A percentile compares a stretch with the other conserved stretches of the same genome.
phyloP scores from a whole-genome alignment of 2,329 filamentous ascomycete genomes.

The Colletotrichum coccodes region DNA sequence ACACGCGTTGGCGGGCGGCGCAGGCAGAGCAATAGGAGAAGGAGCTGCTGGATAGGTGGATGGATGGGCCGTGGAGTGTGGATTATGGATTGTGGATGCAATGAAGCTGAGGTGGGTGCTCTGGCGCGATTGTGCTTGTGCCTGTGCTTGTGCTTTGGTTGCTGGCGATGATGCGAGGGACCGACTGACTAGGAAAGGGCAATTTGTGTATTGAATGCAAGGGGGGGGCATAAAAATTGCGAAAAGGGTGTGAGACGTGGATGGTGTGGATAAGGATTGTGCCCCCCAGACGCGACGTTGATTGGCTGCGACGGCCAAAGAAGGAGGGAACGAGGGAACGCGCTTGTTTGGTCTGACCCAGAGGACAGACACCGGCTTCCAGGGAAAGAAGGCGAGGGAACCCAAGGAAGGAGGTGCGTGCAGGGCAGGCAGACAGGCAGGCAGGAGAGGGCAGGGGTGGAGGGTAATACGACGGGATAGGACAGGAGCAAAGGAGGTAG shows the following conservation, averaged over 20 bases:
- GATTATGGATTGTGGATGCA: background rate
- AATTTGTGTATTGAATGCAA: conserved; percentile 32
- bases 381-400: conserved; percentile 26
- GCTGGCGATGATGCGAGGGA: conserved; percentile 26
- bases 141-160: conserved; percentile 1
- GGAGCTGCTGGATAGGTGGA: background rate
- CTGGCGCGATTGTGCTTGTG: background rate
- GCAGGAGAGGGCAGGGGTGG: background rate
- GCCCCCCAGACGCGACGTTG: background rate
- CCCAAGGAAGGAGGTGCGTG: conserved; percentile 10
- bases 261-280: conserved; percentile 16
- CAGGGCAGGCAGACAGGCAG: background rate
- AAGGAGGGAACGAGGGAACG: conserved; percentile 20
- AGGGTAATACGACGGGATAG: background rate
- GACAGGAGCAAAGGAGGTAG: background rate
- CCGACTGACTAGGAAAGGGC: conserved; percentile 31
- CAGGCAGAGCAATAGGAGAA: conserved; percentile 4
- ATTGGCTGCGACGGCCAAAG: background rate
- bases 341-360: conserved; percentile 31
- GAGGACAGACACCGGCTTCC: conserved; percentile 17
- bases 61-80: background rate
- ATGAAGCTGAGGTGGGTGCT: conserved; percentile 2
- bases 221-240: conserved; percentile 24
- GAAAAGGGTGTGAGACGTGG: conserved; percentile 19
- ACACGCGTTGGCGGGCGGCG: background rate